phyloP scores from a whole-genome alignment of 2,329 filamentous ascomycete species.

The Incumbomyces lentus region DNA sequence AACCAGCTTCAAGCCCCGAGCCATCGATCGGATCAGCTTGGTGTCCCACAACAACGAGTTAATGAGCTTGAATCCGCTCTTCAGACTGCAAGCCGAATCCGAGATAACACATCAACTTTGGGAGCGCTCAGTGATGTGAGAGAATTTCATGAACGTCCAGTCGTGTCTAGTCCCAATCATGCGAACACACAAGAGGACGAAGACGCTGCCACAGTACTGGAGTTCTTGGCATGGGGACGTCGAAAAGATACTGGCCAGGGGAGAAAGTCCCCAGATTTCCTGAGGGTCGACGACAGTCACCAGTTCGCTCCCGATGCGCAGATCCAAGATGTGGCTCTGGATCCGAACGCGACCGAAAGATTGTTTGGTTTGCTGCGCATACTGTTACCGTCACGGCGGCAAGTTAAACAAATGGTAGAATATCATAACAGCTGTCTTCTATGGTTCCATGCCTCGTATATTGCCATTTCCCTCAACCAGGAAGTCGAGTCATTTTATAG shows the following conservation, averaged over 20 bases:
- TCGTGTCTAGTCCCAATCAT: conserved; percentile 5
- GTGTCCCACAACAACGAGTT: conserved; percentile 21
- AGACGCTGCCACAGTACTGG: conserved; percentile 38
- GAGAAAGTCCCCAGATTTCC: conserved; percentile 8
- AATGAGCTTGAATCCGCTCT: conserved; percentile 22
- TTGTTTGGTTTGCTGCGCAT: conserved; percentile 25
- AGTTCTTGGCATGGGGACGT: conserved; percentile 41
- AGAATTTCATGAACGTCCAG: too few relatives aligned
- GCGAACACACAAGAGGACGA: conserved; percentile 24
- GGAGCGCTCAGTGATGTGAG: too few relatives aligned
- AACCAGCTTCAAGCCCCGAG: conserved; percentile 11
- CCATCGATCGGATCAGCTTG: conserved; percentile 1
- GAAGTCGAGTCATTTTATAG: conserved; percentile 25
- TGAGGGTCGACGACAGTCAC: neutral
- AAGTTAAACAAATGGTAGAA: conserved; percentile 22
- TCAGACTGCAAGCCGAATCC: neutral
- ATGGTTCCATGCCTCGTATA: conserved; percentile 32
- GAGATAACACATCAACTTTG: too few relatives aligned
- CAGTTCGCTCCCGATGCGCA: too few relatives aligned
- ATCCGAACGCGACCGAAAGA: neutral
- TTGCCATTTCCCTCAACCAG: conserved; percentile 29
- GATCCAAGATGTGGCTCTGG: too few relatives aligned
- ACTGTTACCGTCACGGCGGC: conserved; percentile 24
- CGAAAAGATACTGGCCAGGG: conserved; percentile 28
- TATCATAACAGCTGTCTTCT: conserved; percentile 32